Evolutionary conservation across 164 flowering plant species (phyloP).

Genomic region (Aristolochia contorta): DNA sequence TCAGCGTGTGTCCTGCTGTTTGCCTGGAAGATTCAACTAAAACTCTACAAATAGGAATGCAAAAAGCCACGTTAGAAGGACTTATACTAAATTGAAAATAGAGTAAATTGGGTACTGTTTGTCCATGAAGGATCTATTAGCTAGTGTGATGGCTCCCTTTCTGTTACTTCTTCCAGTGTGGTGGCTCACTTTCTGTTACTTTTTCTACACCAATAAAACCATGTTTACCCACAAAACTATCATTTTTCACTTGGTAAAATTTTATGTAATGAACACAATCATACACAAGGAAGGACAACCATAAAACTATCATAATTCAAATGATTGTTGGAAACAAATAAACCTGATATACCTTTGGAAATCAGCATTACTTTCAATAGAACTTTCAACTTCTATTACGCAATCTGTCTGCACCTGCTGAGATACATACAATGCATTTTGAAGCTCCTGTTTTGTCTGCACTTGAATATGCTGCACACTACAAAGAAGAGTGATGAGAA

Average conservation of each 20-base stretch:
- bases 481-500: slow-evolving; percentile 13
- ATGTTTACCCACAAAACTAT: too few species aligned
- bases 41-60: slow-evolving; percentile 25
- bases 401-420: slow-evolving; percentile 40
- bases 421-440: slow-evolving; percentile 42
- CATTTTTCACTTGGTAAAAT: too few species aligned
- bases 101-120: too few species aligned
- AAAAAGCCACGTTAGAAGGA: not conserved
- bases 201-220: too few species aligned
- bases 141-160: too few species aligned
- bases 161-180: too few species aligned
- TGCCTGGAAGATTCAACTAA: slow-evolving; percentile 45
- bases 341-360: slow-evolving; percentile 61
- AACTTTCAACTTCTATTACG: slow-evolving; percentile 77
- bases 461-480: slow-evolving; percentile 70
- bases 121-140: too few species aligned
- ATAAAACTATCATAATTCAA: not conserved
- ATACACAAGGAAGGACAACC: not conserved
- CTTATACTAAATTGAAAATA: too few species aligned
- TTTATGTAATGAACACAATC: too few species aligned
- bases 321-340: not conserved
- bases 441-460: slow-evolving; percentile 59
- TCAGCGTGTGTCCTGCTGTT: slow-evolving; percentile 56
- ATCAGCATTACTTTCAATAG: slow-evolving; percentile 56
- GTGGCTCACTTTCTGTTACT: too few species aligned